These are phyloP conservation scores for Solanum chiquidenum DNA, from an alignment of 257 asterid genomes.

Conservation along the genomic window DNA sequence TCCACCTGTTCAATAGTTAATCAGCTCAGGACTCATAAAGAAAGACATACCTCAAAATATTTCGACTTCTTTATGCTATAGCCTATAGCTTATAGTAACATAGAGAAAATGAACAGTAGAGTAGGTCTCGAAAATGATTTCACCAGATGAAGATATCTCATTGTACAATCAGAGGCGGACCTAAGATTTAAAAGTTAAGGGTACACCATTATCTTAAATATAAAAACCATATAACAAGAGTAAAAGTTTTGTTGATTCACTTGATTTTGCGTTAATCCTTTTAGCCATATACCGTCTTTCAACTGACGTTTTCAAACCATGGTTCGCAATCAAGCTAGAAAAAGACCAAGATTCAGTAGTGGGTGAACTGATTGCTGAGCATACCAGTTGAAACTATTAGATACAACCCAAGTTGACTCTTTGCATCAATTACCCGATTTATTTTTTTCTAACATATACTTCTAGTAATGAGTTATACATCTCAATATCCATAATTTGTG, in stretches of 20 bases:
- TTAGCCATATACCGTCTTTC: not conserved
- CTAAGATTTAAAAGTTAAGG: not conserved
- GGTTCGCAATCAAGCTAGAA: not conserved
- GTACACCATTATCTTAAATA: not conserved
- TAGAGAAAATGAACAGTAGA: not conserved
- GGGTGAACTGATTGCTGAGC: not conserved
- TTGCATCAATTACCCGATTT: not conserved
- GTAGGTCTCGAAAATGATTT: not conserved
- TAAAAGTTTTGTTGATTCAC: not conserved
- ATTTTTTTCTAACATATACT: not conserved
- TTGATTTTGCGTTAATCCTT: too few species aligned
- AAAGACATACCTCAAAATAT: not conserved
- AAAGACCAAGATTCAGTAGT: not conserved
- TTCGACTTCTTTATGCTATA: not conserved
- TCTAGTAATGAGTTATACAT: too few species aligned
- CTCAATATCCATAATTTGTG: not conserved
- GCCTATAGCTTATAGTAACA: not conserved
- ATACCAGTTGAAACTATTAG: not conserved
- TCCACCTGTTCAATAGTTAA: slow-evolving; percentile 44
- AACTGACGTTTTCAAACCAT: not conserved
- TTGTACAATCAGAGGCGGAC: not conserved
- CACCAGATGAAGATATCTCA: not conserved
- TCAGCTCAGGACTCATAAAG: not conserved
- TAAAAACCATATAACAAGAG: not conserved
- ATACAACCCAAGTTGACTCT: not conserved